phyloP scores from a whole-genome alignment of 805 yeast genomes.

The Starmera quercuum region DNA sequence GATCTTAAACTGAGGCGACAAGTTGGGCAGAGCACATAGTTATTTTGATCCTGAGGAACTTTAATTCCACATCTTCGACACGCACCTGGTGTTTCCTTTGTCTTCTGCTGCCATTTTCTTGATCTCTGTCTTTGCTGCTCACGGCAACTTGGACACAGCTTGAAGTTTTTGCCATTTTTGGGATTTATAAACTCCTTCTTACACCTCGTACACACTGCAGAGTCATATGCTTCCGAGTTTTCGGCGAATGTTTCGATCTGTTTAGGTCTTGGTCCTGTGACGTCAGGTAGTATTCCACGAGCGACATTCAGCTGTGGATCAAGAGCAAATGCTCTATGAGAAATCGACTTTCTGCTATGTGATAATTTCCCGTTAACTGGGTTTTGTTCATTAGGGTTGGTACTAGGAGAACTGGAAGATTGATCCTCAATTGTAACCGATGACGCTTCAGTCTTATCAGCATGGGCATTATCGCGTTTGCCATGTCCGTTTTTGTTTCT shows the following conservation, averaged over 20 bases:
- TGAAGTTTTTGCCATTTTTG: slow-evolving; percentile 29
- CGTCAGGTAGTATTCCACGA: not conserved
- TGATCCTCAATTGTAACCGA: no score
- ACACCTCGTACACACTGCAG: slow-evolving; percentile 43
- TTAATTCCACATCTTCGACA: slow-evolving; percentile 57
- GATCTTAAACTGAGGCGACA: slow-evolving; percentile 49
- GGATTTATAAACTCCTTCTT: slow-evolving; percentile 49
- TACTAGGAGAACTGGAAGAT: no score
- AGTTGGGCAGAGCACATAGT: slow-evolving; percentile 51
- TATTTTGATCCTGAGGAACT: slow-evolving; percentile 41
- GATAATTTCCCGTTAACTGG: no score
- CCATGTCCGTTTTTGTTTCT: no score
- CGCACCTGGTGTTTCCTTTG: slow-evolving; percentile 52
- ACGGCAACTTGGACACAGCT: slow-evolving; percentile 58
- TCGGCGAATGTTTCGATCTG: not conserved
- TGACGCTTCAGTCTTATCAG: no score
- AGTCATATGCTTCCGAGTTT: not conserved
- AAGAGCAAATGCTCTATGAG: no score
- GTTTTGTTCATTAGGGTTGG: no score
- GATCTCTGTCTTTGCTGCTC: slow-evolving; percentile 56
- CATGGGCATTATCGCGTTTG: no score
- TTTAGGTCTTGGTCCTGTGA: not conserved
- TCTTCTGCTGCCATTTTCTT: slow-evolving; percentile 56
- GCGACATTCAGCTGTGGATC: not conserved
- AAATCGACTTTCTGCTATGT: no score